These are phyloP conservation scores for Potentilla sterilis DNA, from an alignment of 306 rosid species.

Conservation along the genomic window DNA sequence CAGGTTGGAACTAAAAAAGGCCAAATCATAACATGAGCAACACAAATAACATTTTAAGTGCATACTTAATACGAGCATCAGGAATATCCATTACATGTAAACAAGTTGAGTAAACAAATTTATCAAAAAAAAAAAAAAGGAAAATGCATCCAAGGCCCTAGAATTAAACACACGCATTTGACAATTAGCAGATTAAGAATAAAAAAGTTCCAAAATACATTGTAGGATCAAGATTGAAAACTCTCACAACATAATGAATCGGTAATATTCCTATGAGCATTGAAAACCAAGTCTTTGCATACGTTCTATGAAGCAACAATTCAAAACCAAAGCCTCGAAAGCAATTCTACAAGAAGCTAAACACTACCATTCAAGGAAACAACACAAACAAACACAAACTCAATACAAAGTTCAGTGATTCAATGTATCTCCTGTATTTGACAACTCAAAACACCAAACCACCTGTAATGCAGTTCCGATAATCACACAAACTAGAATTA, in stretches of 20 bases:
- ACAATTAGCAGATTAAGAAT: neutral
- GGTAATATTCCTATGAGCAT: neutral
- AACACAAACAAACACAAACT: neutral
- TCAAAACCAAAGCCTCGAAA: neutral
- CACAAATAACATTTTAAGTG: neutral
- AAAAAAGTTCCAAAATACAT: neutral
- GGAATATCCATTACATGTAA: neutral
- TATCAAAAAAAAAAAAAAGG: too few relatives aligned
- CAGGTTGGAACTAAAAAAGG: slow-evolving; percentile 15
- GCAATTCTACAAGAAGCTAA: neutral
- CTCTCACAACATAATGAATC: neutral
- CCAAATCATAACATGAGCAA: neutral
- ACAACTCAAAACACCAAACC: neutral
- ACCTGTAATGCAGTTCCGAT: neutral
- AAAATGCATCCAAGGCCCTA: neutral
- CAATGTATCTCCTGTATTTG: neutral
- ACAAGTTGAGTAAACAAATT: neutral
- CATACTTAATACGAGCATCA: neutral
- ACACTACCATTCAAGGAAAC: neutral
- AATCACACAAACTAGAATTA: neutral
- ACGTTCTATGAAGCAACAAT: neutral
- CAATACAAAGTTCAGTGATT: neutral
- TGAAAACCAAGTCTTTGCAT: neutral
- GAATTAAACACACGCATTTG: neutral
- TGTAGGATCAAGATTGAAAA: neutral